phyloP scores from a whole-genome alignment of 2,329 filamentous ascomycete genomes.

The Hortaea werneckii region DNA sequence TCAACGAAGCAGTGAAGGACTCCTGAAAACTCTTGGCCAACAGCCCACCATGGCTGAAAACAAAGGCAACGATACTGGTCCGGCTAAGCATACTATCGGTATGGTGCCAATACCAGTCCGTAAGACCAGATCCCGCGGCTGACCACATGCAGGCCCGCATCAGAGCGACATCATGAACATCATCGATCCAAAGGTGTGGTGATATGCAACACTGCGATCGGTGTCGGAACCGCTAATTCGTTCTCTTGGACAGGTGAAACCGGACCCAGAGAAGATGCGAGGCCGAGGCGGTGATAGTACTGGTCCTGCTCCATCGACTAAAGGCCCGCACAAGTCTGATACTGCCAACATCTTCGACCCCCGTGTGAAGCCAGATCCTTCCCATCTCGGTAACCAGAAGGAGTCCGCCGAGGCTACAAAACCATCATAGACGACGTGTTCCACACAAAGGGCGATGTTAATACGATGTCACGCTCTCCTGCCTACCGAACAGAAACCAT shows the following conservation, averaged over 20 bases:
- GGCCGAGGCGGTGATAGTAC: not conserved
- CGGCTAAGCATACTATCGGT: not conserved
- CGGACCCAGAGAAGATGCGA: not conserved
- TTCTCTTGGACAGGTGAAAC: not conserved
- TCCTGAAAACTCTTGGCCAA: no score
- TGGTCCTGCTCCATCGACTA: not conserved
- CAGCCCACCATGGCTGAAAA: no score
- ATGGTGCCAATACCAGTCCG: not conserved
- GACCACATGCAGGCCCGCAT: conserved; percentile 15
- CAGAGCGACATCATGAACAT: conserved; percentile 13
- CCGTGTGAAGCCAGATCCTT: not conserved
- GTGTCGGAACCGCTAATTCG: no score
- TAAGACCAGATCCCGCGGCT: no score
- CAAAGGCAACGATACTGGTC: not conserved
- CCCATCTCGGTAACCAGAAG: not conserved
- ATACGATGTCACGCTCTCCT: no score
- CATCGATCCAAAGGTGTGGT: conserved; percentile 24
- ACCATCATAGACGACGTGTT: no score
- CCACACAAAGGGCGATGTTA: no score
- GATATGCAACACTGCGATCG: no score
- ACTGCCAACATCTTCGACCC: not conserved
- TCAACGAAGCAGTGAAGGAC: no score
- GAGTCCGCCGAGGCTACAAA: not conserved
- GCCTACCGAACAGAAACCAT: no score
- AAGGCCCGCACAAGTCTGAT: not conserved